phyloP scores from a whole-genome alignment of 2,329 filamentous ascomycete genomes.

The Lomentospora prolificans region DNA sequence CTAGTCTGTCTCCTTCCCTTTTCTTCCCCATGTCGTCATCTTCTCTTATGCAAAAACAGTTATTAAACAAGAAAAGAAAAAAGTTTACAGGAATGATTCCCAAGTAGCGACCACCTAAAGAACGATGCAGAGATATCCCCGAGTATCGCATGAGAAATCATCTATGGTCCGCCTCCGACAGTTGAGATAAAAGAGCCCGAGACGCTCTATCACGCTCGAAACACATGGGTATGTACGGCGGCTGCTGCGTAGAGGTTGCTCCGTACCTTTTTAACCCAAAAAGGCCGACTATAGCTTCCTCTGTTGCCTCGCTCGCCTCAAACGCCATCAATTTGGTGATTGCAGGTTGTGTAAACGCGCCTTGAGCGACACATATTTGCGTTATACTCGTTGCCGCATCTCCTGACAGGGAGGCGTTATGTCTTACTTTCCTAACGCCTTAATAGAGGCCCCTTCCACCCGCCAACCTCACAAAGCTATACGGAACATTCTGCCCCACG shows the following conservation, averaged over 20 bases:
- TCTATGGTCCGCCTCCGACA: no score
- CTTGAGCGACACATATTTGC: no score
- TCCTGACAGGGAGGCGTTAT: no score
- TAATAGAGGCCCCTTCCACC: conserved; percentile 40
- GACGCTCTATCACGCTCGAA: no score
- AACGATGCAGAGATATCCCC: background rate
- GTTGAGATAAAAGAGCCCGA: no score
- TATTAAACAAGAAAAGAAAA: background rate
- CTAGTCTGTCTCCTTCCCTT: background rate
- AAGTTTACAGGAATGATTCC: background rate
- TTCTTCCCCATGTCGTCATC: background rate
- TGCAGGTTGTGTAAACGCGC: no score
- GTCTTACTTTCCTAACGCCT: background rate
- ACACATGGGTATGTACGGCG: no score
- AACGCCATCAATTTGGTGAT: no score
- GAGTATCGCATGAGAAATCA: background rate
- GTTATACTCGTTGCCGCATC: background rate
- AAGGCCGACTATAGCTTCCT: no score
- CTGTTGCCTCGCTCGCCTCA: no score
- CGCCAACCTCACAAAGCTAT: conserved; percentile 75
- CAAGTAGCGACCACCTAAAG: background rate
- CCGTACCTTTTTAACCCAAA: no score
- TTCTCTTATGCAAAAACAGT: background rate
- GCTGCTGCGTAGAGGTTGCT: no score
- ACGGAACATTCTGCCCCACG: conserved; percentile 78